Evolutionary conservation across 768 basidiomycete genomes (phyloP).

Genomic region (Leccinum aurantiacum): DNA sequence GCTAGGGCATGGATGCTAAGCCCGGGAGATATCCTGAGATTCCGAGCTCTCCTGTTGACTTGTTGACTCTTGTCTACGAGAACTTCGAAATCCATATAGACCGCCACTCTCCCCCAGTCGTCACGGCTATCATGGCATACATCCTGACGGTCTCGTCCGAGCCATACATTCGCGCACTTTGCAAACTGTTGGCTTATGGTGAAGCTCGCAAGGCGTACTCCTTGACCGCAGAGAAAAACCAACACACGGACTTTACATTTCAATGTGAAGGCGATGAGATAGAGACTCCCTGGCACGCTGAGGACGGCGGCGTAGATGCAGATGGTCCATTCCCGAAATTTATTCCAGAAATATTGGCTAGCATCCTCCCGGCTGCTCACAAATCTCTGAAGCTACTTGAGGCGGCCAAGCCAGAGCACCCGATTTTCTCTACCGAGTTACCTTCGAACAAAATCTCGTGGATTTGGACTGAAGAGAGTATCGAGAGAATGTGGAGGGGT

Average conservation of each 20-base stretch:
- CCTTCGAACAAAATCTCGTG: constrained; percentile 44
- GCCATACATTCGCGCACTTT: constrained; percentile 60
- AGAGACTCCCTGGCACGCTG: constrained; percentile 40
- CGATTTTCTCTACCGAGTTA: constrained; percentile 43
- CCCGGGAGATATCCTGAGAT: constrained; percentile 43
- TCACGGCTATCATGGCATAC: constrained; percentile 61
- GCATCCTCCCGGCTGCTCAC: constrained; percentile 60
- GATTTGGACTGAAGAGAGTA: constrained; percentile 38
- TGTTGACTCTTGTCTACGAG: constrained; percentile 64
- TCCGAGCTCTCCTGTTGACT: constrained; percentile 44
- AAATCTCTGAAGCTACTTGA: constrained; percentile 67
- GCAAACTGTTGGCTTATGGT: constrained; percentile 57
- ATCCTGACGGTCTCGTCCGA: constrained; percentile 64
- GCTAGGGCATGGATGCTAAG: constrained; percentile 31
- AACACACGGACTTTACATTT: constrained; percentile 15
- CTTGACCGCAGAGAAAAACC: constrained; percentile 13
- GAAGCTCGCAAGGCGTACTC: constrained; percentile 31
- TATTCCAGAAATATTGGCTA: constrained; percentile 50
- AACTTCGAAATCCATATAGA: constrained; percentile 55
- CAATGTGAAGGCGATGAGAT: constrained; percentile 33
- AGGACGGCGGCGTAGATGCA: constrained; percentile 39
- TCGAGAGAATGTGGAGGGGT: constrained; percentile 13
- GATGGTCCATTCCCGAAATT: constrained; percentile 60
- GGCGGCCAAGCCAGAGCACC: constrained; percentile 64
- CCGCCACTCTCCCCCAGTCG: constrained; percentile 45